Evolutionary conservation across 2,329 filamentous ascomycete species (phyloP).

Genomic region (Scedosporium dehoogii): DNA sequence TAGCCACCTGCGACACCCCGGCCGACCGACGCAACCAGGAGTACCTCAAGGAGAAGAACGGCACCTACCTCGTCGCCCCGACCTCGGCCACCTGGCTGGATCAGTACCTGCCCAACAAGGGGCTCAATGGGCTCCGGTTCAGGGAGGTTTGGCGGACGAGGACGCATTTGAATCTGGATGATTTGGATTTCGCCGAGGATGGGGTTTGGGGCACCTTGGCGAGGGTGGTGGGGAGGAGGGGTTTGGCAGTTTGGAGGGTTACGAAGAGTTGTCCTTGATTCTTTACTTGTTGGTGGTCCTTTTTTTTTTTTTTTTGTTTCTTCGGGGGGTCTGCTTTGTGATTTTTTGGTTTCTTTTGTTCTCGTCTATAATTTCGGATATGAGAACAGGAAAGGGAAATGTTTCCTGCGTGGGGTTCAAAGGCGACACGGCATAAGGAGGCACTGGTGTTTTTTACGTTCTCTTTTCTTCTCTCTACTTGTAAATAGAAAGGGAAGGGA

Average conservation of each 20-base stretch:
- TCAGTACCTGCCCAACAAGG: slow-evolving; percentile 49
- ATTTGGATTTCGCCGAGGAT: slow-evolving; percentile 69
- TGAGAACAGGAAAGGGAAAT: too few relatives aligned
- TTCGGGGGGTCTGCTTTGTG: slow-evolving; percentile 11
- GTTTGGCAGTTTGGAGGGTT: slow-evolving; percentile 53
- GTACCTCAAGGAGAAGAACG: slow-evolving; percentile 50
- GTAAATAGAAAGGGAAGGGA: too few relatives aligned
- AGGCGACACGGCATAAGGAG: too few relatives aligned
- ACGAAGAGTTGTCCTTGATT: slow-evolving; percentile 44
- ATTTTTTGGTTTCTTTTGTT: slow-evolving; percentile 12
- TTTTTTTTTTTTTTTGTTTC: not conserved
- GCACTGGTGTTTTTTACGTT: not conserved
- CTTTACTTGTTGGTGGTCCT: slow-evolving; percentile 13
- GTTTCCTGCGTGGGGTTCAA: not conserved
- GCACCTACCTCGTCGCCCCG: slow-evolving; percentile 64
- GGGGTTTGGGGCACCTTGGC: slow-evolving; percentile 62
- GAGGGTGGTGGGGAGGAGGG: slow-evolving; percentile 55
- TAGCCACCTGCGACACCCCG: slow-evolving; percentile 54
- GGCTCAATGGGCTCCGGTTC: slow-evolving; percentile 50
- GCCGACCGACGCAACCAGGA: slow-evolving; percentile 44
- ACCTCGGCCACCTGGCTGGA: slow-evolving; percentile 62
- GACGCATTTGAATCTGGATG: slow-evolving; percentile 66
- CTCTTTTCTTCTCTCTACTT: not conserved
- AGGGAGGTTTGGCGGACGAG: slow-evolving; percentile 60
- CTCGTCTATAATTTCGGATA: not conserved